These are phyloP conservation scores for Sphagnum contortum DNA, from an alignment of 225 moss, liverwort and hornwort genomes.

Conservation along the genomic window DNA sequence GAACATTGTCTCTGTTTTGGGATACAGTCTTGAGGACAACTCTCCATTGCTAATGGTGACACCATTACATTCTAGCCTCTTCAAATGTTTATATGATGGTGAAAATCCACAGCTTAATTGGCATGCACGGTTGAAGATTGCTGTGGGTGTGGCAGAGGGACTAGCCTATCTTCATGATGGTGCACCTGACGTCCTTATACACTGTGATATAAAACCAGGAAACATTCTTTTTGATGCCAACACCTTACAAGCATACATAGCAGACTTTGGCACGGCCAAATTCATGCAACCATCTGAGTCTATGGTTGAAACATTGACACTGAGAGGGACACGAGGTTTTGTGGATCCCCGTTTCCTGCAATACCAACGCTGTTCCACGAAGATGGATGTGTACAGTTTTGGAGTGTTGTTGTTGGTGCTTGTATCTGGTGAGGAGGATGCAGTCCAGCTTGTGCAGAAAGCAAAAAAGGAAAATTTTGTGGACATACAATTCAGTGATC, in stretches of 20 bases:
- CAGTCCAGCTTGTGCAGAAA: neutral
- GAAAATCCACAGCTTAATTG: conserved; percentile 7
- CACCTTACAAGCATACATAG: conserved; percentile 6
- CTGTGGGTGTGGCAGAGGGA: conserved; percentile 11
- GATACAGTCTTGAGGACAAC: neutral
- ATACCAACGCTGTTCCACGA: neutral
- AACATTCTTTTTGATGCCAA: conserved; percentile 20
- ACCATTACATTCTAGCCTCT: conserved; percentile 16
- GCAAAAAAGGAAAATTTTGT: conserved; percentile 1
- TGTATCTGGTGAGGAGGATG: neutral
- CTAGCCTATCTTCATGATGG: conserved; percentile 20
- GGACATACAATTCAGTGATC: conserved; percentile 1
- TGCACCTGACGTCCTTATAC: conserved; percentile 10
- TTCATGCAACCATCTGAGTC: neutral
- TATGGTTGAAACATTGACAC: neutral
- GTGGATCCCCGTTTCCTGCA: conserved; percentile 11
- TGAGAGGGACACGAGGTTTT: conserved; percentile 15
- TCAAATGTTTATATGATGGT: conserved; percentile 6
- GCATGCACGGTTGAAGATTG: conserved; percentile 13
- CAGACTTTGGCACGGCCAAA: conserved; percentile 26
- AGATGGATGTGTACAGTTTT: conserved; percentile 19
- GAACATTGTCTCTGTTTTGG: conserved; percentile 12
- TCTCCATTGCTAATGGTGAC: conserved; percentile 12
- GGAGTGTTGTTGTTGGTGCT: conserved; percentile 15
- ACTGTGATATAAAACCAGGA: conserved; percentile 27